Percentiles rank a stretch among this genome's conserved stretches.
phyloP scores from a whole-genome alignment of 305 asterid genomes.

The Solanum aculeatissimum region DNA sequence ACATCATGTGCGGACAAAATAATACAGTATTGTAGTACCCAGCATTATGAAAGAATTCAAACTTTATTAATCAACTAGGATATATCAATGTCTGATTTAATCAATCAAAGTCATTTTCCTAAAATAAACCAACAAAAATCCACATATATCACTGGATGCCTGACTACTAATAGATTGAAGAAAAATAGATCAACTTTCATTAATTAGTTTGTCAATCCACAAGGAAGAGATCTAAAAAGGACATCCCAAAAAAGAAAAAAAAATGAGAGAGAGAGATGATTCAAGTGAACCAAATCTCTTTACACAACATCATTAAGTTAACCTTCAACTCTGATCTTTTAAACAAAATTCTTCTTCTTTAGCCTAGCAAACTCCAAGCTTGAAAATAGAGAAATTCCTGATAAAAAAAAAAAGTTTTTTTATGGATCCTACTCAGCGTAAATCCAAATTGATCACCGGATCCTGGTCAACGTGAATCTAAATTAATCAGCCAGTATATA shows the following conservation, averaged over 20 bases:
- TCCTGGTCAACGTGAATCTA: not conserved
- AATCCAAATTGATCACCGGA: not conserved
- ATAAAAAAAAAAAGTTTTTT: not conserved
- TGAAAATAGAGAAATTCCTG: not conserved
- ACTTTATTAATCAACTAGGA: constrained; percentile 3
- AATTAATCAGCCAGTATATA: not conserved
- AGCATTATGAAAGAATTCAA: constrained; percentile 9
- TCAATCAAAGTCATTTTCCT: constrained; percentile 7
- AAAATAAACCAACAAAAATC: constrained; percentile 8
- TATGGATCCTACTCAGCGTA: not conserved
- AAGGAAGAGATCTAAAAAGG: constrained; percentile 1
- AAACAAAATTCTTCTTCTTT: constrained; percentile 11
- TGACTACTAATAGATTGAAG: not conserved
- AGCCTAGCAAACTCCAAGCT: not conserved
- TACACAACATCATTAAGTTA: constrained; percentile 11
- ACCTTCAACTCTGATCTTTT: constrained; percentile 9
- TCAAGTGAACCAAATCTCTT: constrained; percentile 18
- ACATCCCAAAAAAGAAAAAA: not conserved
- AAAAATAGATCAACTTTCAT: constrained; percentile 18
- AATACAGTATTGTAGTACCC: not conserved
- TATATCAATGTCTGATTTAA: constrained; percentile 21
- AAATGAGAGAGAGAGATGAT: constrained; percentile 9
- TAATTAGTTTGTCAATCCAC: constrained; percentile 21
- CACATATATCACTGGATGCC: not conserved
- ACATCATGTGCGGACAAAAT: not conserved